A percentile compares a stretch with the other conserved stretches of the same genome.
These are phyloP conservation scores for Neostapfia colusana DNA, from an alignment of 176 grass and related monocot genomes.

Conservation along the genomic window DNA sequence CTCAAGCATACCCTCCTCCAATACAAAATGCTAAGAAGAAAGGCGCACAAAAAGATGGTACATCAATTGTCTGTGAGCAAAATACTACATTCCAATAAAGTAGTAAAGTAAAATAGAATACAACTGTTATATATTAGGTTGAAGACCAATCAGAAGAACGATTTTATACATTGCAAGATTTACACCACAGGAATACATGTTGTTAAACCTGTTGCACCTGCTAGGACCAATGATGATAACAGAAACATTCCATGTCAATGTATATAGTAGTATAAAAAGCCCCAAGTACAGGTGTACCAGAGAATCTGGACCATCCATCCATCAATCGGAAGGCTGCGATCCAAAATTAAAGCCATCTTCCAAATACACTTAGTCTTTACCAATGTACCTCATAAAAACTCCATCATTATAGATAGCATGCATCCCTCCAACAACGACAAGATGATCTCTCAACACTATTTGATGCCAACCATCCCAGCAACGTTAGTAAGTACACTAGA, in stretches of 20 bases:
- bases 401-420: neutral
- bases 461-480: neutral
- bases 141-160: constrained; percentile 13
- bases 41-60: constrained; percentile 1
- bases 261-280: neutral
- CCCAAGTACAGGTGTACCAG: neutral
- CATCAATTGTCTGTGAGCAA: neutral
- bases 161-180: neutral
- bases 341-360: too few relatives aligned
- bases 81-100: constrained; percentile 8
- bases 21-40: constrained; percentile 73
- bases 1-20: constrained; percentile 92
- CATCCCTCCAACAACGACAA: neutral
- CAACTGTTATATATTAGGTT: neutral
- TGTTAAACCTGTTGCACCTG: neutral
- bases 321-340: too few relatives aligned
- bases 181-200: neutral
- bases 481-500: neutral
- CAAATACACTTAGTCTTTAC: neutral
- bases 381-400: neutral
- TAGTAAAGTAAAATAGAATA: neutral
- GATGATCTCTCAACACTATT: neutral
- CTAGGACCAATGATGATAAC: neutral
- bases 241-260: neutral
- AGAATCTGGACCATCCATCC: too few relatives aligned